Base-by-base conservation (phyloP, 2,329 filamentous ascomycete genomes). In the Paecilomyces sp. region DNA sequence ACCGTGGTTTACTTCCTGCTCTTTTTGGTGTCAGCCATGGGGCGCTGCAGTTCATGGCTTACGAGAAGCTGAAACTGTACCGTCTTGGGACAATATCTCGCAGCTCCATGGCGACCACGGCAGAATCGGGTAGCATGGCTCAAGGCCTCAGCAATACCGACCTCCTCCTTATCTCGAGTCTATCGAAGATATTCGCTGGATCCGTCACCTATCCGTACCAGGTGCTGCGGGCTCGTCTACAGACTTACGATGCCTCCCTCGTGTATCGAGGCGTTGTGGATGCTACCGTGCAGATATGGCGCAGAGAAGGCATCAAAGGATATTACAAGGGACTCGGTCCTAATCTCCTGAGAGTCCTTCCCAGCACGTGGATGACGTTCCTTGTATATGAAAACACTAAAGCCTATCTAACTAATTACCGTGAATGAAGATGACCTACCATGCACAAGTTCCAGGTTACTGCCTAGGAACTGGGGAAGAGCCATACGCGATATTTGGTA, bases 291-390 rank as follows among this genome's bases (percentile, higher is more conserved):
- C 86, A 89, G 76, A 86, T 95, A 31, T 96, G 90, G 86, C 77
- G 70, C 58, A 88, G 90, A 65, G 92, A 97, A 70, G 92, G 94
- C 0, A 61, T 89, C 33, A 78, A 83, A 9, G 93, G 93, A 0
- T 97, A 97, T 75, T 99, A 97, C 75, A 91, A 92, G 65, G 94
- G 94, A 1, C 79, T 97, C 60, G 86, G 91, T 50, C 92, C 93
- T 0, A 96, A 93, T 65, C 83, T 96, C n/a, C 80, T 96, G 57
- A 85, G 94, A 62, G 94, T 97, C 30, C 81, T 99, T 74, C 94
- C 94, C 3, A 92, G 92, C 33, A 97, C 94, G 3, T 96, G 94
- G 85, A 91, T 97, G 58, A 97, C 93, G 1, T 97, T 99, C 72
- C 76, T 99, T 67, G 92, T 97, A 25, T 97, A 97, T 76, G 94